Base-by-base conservation (phyloP, 352 stramenopile species). In the Globisporangium cystogenes region DNA sequence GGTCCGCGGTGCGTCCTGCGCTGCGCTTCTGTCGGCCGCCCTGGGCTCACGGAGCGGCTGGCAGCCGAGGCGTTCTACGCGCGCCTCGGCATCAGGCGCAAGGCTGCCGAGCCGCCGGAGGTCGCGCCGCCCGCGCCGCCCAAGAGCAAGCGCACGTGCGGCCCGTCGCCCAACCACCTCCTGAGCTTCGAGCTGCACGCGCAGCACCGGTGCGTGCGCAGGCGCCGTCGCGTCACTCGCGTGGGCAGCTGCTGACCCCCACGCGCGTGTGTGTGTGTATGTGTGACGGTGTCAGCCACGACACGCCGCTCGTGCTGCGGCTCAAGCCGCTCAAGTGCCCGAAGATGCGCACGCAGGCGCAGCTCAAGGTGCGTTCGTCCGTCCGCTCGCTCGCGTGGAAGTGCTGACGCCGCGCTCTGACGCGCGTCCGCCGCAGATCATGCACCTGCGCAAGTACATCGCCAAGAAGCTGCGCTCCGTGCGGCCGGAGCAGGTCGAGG, bases 371-470 rank as follows among this genome's bases (percentile, higher is more conserved):
- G 46, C 26, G 55, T 33, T n/a, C n/a, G n/a, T n/a, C n/a, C n/a
- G n/a, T n/a, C n/a, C n/a, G n/a, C n/a, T n/a, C n/a, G n/a, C n/a
- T n/a, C n/a, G n/a, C n/a, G n/a, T n/a, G n/a, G n/a, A n/a, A n/a
- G n/a, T n/a, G n/a, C n/a, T n/a, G n/a, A n/a, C 10, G 6, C 1
- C 35, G 29, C 51, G n/a, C 6, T 60, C 33, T 39, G 33, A 39
- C 14, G 33, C 12, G 33, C 11, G n/a, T 12, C 15, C 6, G 1
- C 18, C 53, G 4, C 20, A 87, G 76, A 74, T 89, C 16, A 68
- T 76, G 60, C 55, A 76, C 36, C 59, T 89, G 26, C 67, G 72
- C 55, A 89, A 89, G 53, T 89, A 76, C 51, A 43, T 89, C 7
- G 69, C 74, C 12, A 70, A 83, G 57, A 74, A 72, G 43, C 44